Evolutionary conservation across 2,329 filamentous ascomycete species (phyloP).

Genomic region (Talaromyces pinophilus): DNA sequence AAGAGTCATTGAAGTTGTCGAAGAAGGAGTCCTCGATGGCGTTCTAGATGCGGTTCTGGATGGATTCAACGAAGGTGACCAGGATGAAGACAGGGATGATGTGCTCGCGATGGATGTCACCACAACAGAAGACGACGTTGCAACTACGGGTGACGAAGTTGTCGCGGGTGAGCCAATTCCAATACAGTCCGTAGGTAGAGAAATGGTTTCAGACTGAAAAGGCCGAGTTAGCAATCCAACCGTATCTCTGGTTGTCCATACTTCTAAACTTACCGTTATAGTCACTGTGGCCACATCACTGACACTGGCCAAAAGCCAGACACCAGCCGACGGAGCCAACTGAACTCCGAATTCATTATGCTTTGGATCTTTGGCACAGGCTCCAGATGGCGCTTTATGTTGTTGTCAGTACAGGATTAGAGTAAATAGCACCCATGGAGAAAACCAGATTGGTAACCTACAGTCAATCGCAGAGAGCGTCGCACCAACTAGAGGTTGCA

Average conservation of each 20-base stretch:
- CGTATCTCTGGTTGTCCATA: background rate
- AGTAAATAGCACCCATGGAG: background rate
- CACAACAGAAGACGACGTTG: background rate
- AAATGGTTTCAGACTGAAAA: conserved; percentile 15
- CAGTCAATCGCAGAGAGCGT: conserved; percentile 17
- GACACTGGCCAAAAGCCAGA: conserved; percentile 3
- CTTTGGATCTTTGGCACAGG: conserved; percentile 13
- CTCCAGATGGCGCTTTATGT: conserved; percentile 13
- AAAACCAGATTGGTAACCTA: background rate
- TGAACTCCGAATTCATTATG: conserved; percentile 18
- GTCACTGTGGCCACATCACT: conserved; percentile 13
- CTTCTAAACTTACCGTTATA: conserved; percentile 11
- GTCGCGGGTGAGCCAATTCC: conserved; percentile 17
- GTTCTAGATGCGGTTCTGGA: background rate
- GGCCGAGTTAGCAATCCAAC: background rate
- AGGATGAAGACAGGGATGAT: background rate
- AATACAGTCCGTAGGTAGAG: conserved; percentile 16
- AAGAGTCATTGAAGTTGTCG: background rate
- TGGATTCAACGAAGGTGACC: background rate
- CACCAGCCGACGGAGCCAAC: conserved; percentile 16
- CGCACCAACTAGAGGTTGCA: conserved; percentile 13
- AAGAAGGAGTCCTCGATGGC: background rate
- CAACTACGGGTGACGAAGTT: background rate
- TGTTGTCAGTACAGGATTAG: background rate
- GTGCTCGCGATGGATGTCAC: background rate